Base-by-base conservation (phyloP, 1,284 basidiomycete species). In the Trametes hirsuta region DNA sequence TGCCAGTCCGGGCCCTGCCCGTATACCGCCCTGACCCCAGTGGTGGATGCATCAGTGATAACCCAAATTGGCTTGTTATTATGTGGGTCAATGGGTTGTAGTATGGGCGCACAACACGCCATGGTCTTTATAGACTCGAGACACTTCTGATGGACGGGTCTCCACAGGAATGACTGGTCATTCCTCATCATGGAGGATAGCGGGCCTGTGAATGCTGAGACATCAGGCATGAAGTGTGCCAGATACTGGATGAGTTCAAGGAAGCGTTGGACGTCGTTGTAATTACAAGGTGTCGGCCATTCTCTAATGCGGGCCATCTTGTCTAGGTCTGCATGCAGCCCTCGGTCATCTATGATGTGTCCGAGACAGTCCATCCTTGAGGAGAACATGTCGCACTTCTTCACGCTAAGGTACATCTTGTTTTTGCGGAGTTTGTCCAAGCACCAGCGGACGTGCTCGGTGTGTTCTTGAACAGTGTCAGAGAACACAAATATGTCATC, bases 181-280 rank as follows among this genome's bases (percentile, higher is more conserved):
- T 65, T 66, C 2, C 25, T 35, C 11, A 49, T 36, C 47, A 68
- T 68, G 30, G 40, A 52, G 0, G 53, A 51, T n/a, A 70, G 40
- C 6, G 65, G 65, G 2, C 42, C 57, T 2, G 71, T 75, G 50
- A 74, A 76, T 12, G 67, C 59, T 0, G 73, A 66, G 0, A 81
- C 64, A 34, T 77, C 70, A 0, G 75, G 77, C 48, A 81, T 63
- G 58, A 78, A 79, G 11, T 73, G 68, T 0, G 71, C 66, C 1
- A 81, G 53, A 61, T 79, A 81, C 21, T 79, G 69, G 0, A 79
- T 69, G 0, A 77, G 61, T 1, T 77, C 79, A 0, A 81, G 55
- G 45, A 80, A 81, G 9, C 68, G 58, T 46, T 76, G 75, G 0
- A 81, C 66, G 11, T 78, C 74, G n/a, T 76, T 69, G 35, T 70